Evolutionary conservation across 148 eudicot species (phyloP).

Genomic region (Spergularia bocconei): DNA sequence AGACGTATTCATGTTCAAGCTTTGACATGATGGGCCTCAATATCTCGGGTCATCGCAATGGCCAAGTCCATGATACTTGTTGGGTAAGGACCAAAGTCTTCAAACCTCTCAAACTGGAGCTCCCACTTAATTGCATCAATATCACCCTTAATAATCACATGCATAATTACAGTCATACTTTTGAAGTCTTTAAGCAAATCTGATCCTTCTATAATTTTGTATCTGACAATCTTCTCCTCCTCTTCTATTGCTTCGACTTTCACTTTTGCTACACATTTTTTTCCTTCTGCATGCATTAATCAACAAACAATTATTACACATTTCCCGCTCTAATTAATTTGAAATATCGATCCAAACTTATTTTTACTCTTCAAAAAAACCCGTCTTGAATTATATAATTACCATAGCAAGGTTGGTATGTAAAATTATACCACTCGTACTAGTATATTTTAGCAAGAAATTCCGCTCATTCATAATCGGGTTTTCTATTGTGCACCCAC

Average conservation of each 20-base stretch:
- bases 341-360: too few species aligned
- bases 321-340: too few species aligned
- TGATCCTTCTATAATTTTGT: constrained; percentile 3
- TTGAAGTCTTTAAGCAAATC: neutral
- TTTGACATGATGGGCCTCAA: constrained; percentile 20
- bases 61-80: constrained; percentile 11
- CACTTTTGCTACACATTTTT: neutral
- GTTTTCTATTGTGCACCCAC: too few species aligned
- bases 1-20: too few species aligned
- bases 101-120: constrained; percentile 13
- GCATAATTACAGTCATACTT: neutral
- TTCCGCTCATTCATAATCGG: too few species aligned
- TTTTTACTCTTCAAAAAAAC: too few species aligned
- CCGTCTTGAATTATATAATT: too few species aligned
- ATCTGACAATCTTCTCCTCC: constrained; percentile 10
- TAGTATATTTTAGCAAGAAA: too few species aligned
- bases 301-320: too few species aligned
- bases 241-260: constrained; percentile 14
- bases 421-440: too few species aligned
- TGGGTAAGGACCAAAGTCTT: constrained; percentile 20
- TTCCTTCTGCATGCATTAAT: neutral
- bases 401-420: too few species aligned
- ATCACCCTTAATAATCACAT: constrained; percentile 13
- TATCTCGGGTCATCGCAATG: constrained; percentile 13
- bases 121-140: constrained; percentile 7